Percentiles rank a stretch among this genome's conserved stretches.
Conservation (phyloP, 208 protist species). For the Leishmania amazonensis region DNA sequence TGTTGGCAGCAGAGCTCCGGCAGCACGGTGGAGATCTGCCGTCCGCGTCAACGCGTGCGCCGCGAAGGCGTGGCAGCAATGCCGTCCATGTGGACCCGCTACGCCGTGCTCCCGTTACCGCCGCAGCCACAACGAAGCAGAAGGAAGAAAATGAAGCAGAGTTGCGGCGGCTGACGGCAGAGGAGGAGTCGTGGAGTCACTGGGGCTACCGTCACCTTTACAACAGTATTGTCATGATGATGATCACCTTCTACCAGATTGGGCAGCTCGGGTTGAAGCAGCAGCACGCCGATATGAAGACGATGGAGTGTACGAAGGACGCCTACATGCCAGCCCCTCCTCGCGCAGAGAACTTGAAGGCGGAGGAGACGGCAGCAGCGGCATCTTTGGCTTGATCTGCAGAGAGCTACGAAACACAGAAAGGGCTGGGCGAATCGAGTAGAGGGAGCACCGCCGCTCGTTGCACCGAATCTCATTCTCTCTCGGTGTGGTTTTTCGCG, state of each 20-base stretch:
- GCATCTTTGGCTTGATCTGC: neutral
- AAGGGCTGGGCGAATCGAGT: neutral
- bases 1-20: neutral
- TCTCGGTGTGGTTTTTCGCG: neutral
- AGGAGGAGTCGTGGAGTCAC: constrained; percentile 30
- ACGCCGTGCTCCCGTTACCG: constrained; percentile 9
- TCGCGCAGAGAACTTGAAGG: neutral
- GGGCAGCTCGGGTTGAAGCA: constrained; percentile 7
- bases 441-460: neutral
- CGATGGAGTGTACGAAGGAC: constrained; percentile 11
- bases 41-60: neutral
- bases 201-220: constrained; percentile 26
- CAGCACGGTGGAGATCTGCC: neutral
- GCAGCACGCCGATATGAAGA: constrained; percentile 19
- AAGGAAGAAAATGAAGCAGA: constrained; percentile 1
- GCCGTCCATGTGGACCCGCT: constrained; percentile 11
- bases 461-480: neutral
- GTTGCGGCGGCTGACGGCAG: constrained; percentile 16
- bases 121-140: constrained; percentile 9
- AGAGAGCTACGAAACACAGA: neutral
- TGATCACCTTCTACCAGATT: constrained; percentile 17
- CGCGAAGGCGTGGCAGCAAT: constrained; percentile 1
- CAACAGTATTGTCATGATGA: constrained; percentile 23
- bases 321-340: constrained; percentile 21
- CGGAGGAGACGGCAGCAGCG: neutral